Conservation (phyloP, 1,284 basidiomycete species). For the Neotropicomus parvogracilis region DNA sequence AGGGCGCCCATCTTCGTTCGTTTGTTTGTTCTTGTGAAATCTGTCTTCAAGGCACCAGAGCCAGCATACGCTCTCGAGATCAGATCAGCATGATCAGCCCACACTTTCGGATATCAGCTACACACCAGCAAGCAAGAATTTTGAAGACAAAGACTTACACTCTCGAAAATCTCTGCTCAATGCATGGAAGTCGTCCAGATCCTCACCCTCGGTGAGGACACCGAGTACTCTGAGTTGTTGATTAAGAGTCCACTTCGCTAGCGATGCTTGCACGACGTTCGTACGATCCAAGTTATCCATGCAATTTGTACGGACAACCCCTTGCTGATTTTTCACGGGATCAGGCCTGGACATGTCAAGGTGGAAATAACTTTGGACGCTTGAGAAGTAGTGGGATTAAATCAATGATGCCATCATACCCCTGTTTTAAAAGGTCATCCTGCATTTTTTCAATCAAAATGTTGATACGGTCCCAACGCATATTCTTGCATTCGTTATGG, state of each 20-base stretch:
- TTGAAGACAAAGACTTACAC: conserved; percentile 50
- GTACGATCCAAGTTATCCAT: conserved; percentile 98
- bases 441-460: conserved; percentile 78
- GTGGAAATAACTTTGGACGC: conserved; percentile 66
- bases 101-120: conserved; percentile 56
- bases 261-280: conserved; percentile 90
- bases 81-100: conserved; percentile 95
- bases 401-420: conserved; percentile 42
- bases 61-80: conserved; percentile 93
- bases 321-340: conserved; percentile 58
- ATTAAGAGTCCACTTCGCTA: conserved; percentile 83
- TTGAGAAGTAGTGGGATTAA: neutral
- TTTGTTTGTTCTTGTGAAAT: conserved; percentile 93
- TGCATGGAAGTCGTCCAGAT: conserved; percentile 73
- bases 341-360: conserved; percentile 45
- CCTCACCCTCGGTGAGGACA: conserved; percentile 66
- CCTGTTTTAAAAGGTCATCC: conserved; percentile 69
- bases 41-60: conserved; percentile 94
- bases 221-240: conserved; percentile 74
- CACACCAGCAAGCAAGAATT: conserved; percentile 1
- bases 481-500: conserved; percentile 92
- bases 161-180: conserved; percentile 86
- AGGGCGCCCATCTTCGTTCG: conserved; percentile 77
- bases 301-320: conserved; percentile 80
- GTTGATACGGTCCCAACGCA: conserved; percentile 93